A percentile compares a stretch with the other conserved stretches of the same genome.
Conservation (phyloP, 176 grass and related monocot species). For the Oryza glaberrima region DNA sequence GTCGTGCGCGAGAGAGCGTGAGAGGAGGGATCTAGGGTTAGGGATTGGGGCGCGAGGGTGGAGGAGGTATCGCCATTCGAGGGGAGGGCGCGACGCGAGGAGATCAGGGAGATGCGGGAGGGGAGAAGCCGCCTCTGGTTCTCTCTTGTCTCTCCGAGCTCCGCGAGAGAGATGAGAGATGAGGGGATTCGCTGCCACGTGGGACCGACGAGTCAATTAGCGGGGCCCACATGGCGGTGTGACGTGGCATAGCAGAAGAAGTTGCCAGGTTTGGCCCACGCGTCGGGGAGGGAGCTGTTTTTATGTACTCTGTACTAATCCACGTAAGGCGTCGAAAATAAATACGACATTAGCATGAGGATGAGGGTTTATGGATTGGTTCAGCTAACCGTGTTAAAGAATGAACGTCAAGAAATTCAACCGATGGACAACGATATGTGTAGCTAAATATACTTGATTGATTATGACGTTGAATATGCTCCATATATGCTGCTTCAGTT, state of each 20-base stretch:
- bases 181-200: no score
- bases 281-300: neutral
- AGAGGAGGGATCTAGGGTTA: slow-evolving; percentile 40
- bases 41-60: neutral
- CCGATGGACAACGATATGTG: no score
- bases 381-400: no score
- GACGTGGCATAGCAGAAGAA: neutral
- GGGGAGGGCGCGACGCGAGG: no score
- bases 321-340: neutral
- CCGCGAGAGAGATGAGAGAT: neutral
- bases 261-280: neutral
- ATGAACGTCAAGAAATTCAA: neutral
- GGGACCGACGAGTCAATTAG: neutral
- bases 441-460: no score
- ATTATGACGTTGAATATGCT: neutral
- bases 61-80: slow-evolving; percentile 37
- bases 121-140: neutral
- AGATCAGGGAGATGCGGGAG: neutral
- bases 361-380: neutral
- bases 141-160: neutral
- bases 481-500: neutral
- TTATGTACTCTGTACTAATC: no score
- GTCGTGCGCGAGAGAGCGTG: neutral
- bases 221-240: neutral
- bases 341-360: neutral